Conservation (phyloP, 1,284 basidiomycete genomes). For the Tilletia caries region DNA sequence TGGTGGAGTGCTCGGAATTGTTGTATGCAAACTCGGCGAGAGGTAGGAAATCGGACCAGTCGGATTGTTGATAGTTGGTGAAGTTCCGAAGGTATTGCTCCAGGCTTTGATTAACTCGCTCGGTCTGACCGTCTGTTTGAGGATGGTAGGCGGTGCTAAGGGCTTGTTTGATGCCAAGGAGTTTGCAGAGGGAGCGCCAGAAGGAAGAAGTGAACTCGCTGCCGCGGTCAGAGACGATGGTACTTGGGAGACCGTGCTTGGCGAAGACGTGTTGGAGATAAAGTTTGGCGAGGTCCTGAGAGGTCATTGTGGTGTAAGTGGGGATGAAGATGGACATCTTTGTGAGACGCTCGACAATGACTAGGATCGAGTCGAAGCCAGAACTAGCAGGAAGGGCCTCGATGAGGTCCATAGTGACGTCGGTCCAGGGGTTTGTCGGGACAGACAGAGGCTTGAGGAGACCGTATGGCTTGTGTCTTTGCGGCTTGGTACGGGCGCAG, state of each 20-base stretch:
- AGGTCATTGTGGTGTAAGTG: constrained; percentile 56
- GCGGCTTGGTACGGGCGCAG: constrained; percentile 56
- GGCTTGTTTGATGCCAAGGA: constrained; percentile 28
- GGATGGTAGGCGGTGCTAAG: constrained; percentile 50
- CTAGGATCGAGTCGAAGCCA: constrained; percentile 38
- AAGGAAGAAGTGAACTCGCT: constrained; percentile 52
- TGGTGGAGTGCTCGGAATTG: constrained; percentile 11
- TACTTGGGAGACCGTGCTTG: constrained; percentile 51
- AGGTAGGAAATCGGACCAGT: constrained; percentile 22
- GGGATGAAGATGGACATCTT: constrained; percentile 59
- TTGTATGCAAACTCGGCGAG: constrained; percentile 18
- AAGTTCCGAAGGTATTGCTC: constrained; percentile 41
- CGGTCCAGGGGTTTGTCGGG: constrained; percentile 55
- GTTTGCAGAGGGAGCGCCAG: constrained; percentile 42
- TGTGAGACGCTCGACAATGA: constrained; percentile 54
- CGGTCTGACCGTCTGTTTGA: constrained; percentile 58
- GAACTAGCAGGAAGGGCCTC: constrained; percentile 51
- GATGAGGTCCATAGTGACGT: constrained; percentile 59
- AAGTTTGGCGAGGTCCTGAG: constrained; percentile 36
- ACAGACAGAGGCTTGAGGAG: constrained; percentile 54
- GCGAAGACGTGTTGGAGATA: constrained; percentile 45
- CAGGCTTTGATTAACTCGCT: constrained; percentile 57
- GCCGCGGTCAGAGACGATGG: constrained; percentile 55
- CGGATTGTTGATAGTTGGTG: constrained; percentile 22
- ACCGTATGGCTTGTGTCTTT: constrained; percentile 43